These are phyloP conservation scores for Talaromyces sp. DNA, from an alignment of 2,329 filamentous ascomycete species.

Conservation along the genomic window DNA sequence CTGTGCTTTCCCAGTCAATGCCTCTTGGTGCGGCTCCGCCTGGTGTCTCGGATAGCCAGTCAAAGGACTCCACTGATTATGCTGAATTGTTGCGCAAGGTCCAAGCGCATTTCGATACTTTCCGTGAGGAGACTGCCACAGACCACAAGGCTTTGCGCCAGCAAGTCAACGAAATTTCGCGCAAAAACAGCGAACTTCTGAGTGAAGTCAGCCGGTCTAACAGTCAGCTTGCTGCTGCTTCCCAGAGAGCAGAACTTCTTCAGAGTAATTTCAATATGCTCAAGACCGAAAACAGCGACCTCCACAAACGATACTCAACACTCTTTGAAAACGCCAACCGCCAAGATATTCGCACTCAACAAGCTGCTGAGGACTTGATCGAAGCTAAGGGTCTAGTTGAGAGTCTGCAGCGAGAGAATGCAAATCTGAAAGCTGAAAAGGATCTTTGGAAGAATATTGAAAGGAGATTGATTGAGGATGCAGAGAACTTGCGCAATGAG, in stretches of 20 bases:
- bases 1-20: constrained; percentile 72
- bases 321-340: constrained; percentile 83
- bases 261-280: constrained; percentile 83
- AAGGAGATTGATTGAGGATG: constrained; percentile 82
- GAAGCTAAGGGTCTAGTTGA: constrained; percentile 81
- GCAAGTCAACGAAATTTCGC: constrained; percentile 78
- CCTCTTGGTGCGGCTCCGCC: constrained; percentile 57
- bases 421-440: constrained; percentile 93
- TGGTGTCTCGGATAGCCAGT: constrained; percentile 48
- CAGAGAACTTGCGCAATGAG: constrained; percentile 81
- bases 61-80: constrained; percentile 66
- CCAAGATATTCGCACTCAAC: constrained; percentile 86
- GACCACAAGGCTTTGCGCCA: constrained; percentile 82
- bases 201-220: constrained; percentile 77
- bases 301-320: constrained; percentile 78
- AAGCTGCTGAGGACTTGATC: constrained; percentile 89
- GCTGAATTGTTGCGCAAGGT: constrained; percentile 81
- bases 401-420: constrained; percentile 84
- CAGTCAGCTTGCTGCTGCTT: constrained; percentile 79
- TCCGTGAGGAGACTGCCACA: constrained; percentile 79
- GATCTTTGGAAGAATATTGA: constrained; percentile 94
- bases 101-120: constrained; percentile 85
- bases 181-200: constrained; percentile 80
- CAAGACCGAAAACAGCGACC: constrained; percentile 79
- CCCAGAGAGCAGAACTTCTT: constrained; percentile 84